Conservation (phyloP, 768 basidiomycete genomes). For the Polyporus arcularius region DNA sequence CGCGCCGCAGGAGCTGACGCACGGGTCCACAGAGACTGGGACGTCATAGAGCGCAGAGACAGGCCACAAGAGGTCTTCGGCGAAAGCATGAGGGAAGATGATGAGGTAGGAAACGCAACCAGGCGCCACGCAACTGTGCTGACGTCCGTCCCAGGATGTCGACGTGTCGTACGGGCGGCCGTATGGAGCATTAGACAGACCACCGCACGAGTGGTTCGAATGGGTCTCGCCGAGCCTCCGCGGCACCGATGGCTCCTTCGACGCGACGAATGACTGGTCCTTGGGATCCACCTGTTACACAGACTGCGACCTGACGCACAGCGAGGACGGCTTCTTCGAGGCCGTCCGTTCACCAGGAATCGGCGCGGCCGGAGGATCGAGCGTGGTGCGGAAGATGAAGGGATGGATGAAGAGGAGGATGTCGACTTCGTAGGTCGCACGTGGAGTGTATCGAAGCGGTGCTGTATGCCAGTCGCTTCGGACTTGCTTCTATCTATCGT, state of each 20-base stretch:
- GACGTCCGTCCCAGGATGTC: background rate
- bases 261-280: background rate
- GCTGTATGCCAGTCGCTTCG: too few species aligned
- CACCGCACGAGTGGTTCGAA: slow-evolving; percentile 17
- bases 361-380: background rate
- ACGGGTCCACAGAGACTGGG: slow-evolving; percentile 1
- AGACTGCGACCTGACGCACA: slow-evolving; percentile 4
- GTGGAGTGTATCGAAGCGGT: background rate
- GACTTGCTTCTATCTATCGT: too few species aligned
- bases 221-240: slow-evolving; percentile 12
- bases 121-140: too few species aligned
- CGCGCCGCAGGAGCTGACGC: background rate
- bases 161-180: slow-evolving; percentile 10
- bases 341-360: background rate
- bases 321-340: background rate
- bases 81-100: background rate
- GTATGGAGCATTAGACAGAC: background rate
- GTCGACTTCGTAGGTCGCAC: slow-evolving; percentile 4
- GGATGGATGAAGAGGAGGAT: slow-evolving; percentile 16
- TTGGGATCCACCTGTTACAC: slow-evolving; percentile 2
- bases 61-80: background rate
- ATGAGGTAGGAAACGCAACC: background rate
- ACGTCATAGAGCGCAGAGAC: background rate
- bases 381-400: slow-evolving; percentile 12
- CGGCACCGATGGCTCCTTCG: background rate